phyloP scores from a whole-genome alignment of 495 filamentous ascomycete species.

The Penicillium lagena region DNA sequence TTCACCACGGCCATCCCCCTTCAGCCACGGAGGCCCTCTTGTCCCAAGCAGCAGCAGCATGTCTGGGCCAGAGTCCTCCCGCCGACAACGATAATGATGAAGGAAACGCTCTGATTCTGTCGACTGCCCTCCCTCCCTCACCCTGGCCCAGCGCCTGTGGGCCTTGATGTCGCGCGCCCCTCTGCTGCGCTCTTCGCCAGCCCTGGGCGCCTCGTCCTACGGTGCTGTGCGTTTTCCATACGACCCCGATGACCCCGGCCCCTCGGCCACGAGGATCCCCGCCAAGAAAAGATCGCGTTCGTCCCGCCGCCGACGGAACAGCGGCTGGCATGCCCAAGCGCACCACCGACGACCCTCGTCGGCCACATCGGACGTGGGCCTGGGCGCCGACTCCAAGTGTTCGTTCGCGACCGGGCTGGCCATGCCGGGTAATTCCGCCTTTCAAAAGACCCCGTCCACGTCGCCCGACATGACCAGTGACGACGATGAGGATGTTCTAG shows the following conservation, averaged over 20 bases:
- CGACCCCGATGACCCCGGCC: background rate
- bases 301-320: conserved; percentile 11
- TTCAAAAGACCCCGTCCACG: conserved; percentile 14
- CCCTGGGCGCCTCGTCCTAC: conserved; percentile 51
- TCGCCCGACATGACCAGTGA: conserved; percentile 16
- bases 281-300: conserved; percentile 6
- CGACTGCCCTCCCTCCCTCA: conserved; percentile 8
- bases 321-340: conserved; percentile 4
- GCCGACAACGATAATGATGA: conserved; percentile 11
- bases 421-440: conserved; percentile 13
- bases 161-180: conserved; percentile 48
- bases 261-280: too few species aligned
- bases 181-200: conserved; percentile 53
- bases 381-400: conserved; percentile 23
- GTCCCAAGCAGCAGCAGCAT: too few species aligned
- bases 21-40: too few species aligned
- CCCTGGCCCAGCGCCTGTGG: conserved; percentile 12
- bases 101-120: conserved; percentile 1
- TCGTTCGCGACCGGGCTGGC: conserved; percentile 25
- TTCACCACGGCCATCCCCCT: too few species aligned
- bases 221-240: conserved; percentile 41
- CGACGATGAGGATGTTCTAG: conserved; percentile 17
- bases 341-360: conserved; percentile 17
- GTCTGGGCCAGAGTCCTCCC: background rate
- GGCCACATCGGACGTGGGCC: conserved; percentile 19